phyloP scores from a whole-genome alignment of 2,329 filamentous ascomycete genomes.

The Epichloe hybrida region DNA sequence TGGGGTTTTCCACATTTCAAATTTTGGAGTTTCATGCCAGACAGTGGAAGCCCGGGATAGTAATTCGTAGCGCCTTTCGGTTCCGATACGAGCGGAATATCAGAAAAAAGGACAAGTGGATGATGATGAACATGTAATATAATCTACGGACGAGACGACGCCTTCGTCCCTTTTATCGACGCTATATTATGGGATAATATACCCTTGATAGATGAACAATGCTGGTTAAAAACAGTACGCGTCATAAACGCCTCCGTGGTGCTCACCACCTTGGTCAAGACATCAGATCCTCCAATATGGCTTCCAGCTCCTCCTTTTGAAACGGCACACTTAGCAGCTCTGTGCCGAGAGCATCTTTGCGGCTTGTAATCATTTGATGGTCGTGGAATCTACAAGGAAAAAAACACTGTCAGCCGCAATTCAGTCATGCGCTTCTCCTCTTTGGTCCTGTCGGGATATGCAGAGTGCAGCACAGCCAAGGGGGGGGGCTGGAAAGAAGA shows the following conservation, averaged over 20 bases:
- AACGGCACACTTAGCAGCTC: constrained; percentile 81
- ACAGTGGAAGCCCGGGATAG: too few species aligned
- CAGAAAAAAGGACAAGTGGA: too few species aligned
- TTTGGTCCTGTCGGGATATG: neutral
- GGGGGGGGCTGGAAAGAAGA: neutral
- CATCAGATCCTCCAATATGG: constrained; percentile 62
- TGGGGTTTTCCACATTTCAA: too few species aligned
- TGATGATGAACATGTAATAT: too few species aligned
- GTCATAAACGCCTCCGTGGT: neutral
- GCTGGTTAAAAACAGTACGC: neutral
- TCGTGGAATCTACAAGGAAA: constrained; percentile 60
- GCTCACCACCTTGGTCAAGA: constrained; percentile 9
- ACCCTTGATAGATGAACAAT: too few species aligned
- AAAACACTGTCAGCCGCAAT: constrained; percentile 10
- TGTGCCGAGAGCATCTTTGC: constrained; percentile 72
- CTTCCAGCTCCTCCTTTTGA: constrained; percentile 75
- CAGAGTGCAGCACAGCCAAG: neutral
- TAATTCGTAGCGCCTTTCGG: too few species aligned
- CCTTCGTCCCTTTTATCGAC: too few species aligned
- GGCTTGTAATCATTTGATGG: constrained; percentile 89
- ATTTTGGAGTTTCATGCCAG: too few species aligned
- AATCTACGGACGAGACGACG: too few species aligned
- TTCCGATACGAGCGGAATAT: too few species aligned
- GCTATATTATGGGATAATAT: too few species aligned
- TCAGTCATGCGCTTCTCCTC: too few species aligned